These are phyloP conservation scores for Meira nashicola DNA, from an alignment of 1,284 basidiomycete genomes.

Conservation along the genomic window DNA sequence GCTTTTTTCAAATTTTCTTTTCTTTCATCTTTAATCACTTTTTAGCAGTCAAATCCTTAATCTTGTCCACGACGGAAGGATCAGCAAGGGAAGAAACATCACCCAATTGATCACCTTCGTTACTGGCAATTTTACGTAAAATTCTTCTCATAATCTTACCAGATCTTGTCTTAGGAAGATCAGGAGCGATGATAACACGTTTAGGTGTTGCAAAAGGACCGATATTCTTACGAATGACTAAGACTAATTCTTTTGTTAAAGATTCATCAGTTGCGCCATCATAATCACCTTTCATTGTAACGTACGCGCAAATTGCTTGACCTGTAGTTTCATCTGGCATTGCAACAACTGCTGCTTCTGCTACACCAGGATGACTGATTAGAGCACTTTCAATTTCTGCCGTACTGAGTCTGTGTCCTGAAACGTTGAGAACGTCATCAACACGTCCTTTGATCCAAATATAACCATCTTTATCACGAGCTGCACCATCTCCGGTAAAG, in stretches of 20 bases:
- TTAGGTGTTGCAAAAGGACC: slow-evolving; percentile 75
- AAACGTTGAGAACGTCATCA: slow-evolving; percentile 69
- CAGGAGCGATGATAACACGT: slow-evolving; percentile 76
- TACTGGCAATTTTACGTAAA: slow-evolving; percentile 88
- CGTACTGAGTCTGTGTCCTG: slow-evolving; percentile 91
- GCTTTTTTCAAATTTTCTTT: neutral
- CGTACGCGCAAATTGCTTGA: slow-evolving; percentile 55
- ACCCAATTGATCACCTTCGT: slow-evolving; percentile 81
- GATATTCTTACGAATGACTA: slow-evolving; percentile 70
- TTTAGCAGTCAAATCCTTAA: slow-evolving; percentile 20
- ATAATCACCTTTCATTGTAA: slow-evolving; percentile 61
- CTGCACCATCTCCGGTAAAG: slow-evolving; percentile 95
- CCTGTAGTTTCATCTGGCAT: slow-evolving; percentile 51
- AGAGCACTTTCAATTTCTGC: slow-evolving; percentile 96
- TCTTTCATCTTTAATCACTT: neutral
- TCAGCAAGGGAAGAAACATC: slow-evolving; percentile 88
- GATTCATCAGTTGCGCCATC: slow-evolving; percentile 63
- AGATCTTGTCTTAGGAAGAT: slow-evolving; percentile 93
- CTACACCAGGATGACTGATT: slow-evolving; percentile 87
- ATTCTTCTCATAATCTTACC: slow-evolving; percentile 94
- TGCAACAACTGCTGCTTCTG: slow-evolving; percentile 70
- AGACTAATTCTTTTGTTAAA: slow-evolving; percentile 78
- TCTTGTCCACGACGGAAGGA: slow-evolving; percentile 47
- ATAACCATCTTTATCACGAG: slow-evolving; percentile 89
- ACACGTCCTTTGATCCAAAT: slow-evolving; percentile 86